These are phyloP conservation scores for Ajuga reptans DNA, from an alignment of 305 asterid genomes.

Conservation along the genomic window DNA sequence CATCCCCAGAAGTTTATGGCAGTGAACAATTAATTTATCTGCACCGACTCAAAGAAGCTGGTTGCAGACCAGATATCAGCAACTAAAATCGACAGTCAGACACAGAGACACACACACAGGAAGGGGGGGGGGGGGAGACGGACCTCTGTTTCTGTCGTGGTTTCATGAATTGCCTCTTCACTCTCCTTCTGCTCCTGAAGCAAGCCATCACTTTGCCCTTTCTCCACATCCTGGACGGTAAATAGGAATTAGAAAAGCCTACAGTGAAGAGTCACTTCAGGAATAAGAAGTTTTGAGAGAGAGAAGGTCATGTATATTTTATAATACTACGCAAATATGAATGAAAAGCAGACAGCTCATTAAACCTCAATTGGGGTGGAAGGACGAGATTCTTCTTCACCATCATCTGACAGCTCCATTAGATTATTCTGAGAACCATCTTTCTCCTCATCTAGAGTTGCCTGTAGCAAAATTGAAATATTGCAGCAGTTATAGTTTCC, in stretches of 20 bases:
- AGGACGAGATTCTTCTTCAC: conserved; percentile 34
- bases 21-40: not conserved
- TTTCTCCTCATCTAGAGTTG: conserved; percentile 38
- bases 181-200: conserved; percentile 36
- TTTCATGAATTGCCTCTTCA: conserved; percentile 33
- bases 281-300: not conserved
- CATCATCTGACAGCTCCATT: conserved; percentile 32
- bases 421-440: conserved; percentile 27
- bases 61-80: not conserved
- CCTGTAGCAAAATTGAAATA: conserved; percentile 26
- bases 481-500: conserved; percentile 6
- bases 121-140: not conserved
- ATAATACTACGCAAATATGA: conserved; percentile 11
- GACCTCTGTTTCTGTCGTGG: conserved; percentile 38
- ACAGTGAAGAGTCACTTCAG: conserved; percentile 1
- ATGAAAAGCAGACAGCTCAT: conserved; percentile 11
- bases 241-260: conserved; percentile 18
- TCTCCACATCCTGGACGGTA: conserved; percentile 41
- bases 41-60: not conserved
- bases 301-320: not conserved
- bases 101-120: no score
- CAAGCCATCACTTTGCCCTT: conserved; percentile 34
- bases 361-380: conserved; percentile 36
- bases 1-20: conserved; percentile 11
- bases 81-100: conserved; percentile 10